Evolutionary conservation across 176 grass and related monocot genomes (phyloP).

Genomic region (Hsuehochloa calcarea): DNA sequence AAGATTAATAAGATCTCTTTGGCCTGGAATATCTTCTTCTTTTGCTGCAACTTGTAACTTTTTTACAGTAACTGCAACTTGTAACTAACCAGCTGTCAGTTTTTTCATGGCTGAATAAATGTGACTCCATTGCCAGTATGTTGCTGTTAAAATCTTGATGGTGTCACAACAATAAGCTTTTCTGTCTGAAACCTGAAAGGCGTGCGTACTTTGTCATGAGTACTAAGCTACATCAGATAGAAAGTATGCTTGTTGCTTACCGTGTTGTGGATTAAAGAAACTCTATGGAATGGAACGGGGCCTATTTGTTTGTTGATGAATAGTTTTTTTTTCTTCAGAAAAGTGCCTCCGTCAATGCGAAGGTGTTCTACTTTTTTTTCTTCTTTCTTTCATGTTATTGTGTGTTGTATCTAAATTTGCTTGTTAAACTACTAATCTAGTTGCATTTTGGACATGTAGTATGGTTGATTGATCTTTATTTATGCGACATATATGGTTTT

Average conservation of each 20-base stretch:
- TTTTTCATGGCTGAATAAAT: slow-evolving; percentile 33
- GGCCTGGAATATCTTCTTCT: not conserved
- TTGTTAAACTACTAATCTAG: no score
- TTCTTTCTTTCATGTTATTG: no score
- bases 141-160: not conserved
- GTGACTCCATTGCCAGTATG: not conserved
- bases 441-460: no score
- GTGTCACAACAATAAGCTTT: not conserved
- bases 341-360: no score
- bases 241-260: not conserved
- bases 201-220: not conserved
- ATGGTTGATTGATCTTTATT: no score
- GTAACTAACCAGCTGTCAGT: slow-evolving; percentile 8
- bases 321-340: not conserved
- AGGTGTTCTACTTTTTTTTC: no score
- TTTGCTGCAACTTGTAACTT: no score
- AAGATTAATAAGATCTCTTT: slow-evolving; percentile 12
- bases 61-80: no score
- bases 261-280: not conserved
- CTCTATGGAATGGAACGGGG: not conserved
- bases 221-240: not conserved
- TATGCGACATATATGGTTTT: no score
- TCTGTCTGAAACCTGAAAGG: not conserved
- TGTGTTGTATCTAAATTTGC: no score
- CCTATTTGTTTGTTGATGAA: not conserved